Percentiles rank a stretch among this genome's conserved stretches.
These are phyloP conservation scores for Aotearoamyces nothofagi DNA, from an alignment of 2,329 filamentous ascomycete species.

Conservation along the genomic window DNA sequence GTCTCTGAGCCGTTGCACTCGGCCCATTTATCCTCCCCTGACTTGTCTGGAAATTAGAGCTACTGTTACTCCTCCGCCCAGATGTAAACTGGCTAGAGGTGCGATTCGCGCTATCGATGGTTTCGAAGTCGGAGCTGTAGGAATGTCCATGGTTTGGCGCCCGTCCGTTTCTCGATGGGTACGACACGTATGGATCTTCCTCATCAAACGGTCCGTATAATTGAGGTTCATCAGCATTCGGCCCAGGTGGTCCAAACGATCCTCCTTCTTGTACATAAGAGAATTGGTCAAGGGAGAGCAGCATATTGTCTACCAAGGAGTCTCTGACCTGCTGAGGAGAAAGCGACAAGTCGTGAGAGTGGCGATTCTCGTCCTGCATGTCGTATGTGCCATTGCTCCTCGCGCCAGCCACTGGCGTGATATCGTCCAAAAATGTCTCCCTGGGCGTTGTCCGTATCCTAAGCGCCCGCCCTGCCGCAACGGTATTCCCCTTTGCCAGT, in stretches of 20 bases:
- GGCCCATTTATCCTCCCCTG: conserved; percentile 40
- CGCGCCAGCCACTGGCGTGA: conserved; percentile 17
- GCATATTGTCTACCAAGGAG: conserved; percentile 90
- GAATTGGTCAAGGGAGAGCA: conserved; percentile 80
- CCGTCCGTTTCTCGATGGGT: conserved; percentile 9
- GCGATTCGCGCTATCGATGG: conserved; percentile 35
- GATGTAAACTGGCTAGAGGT: conserved; percentile 36
- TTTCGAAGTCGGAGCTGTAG: conserved; percentile 47
- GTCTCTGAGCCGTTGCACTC: conserved; percentile 21
- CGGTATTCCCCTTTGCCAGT: conserved; percentile 10
- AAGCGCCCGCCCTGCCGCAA: conserved; percentile 14
- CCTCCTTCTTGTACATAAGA: conserved; percentile 31
- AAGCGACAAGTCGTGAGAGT: conserved; percentile 65
- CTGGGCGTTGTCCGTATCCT: conserved; percentile 11
- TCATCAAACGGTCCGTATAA: conserved; percentile 15
- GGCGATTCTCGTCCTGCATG: conserved; percentile 13
- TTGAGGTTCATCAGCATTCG: conserved; percentile 14
- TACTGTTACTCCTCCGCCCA: conserved; percentile 65
- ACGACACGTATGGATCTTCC: conserved; percentile 16
- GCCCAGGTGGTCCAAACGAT: conserved; percentile 11
- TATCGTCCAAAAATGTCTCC: conserved; percentile 20
- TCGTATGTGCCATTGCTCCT: too few species aligned
- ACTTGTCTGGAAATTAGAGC: conserved; percentile 50
- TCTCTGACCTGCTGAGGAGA: conserved; percentile 64
- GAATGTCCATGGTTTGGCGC: conserved; percentile 28